Conservation (phyloP, 768 basidiomycete genomes). For the Podaxis mareebaensis region DNA sequence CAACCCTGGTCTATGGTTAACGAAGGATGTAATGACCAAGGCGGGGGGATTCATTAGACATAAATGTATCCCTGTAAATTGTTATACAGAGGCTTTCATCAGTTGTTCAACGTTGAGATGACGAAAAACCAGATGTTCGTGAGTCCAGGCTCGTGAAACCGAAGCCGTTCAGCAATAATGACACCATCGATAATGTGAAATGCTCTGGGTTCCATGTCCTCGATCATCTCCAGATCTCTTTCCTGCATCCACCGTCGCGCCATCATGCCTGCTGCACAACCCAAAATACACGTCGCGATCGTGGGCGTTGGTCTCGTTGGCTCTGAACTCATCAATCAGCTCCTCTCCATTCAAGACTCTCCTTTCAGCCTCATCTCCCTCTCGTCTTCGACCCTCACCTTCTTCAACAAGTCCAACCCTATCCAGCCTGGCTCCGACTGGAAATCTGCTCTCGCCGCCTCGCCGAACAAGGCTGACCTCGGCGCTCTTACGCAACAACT, state of each 20-base stretch:
- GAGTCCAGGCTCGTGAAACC: neutral
- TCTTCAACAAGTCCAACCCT: constrained; percentile 53
- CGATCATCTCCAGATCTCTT: constrained; percentile 11
- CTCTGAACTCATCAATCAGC: constrained; percentile 79
- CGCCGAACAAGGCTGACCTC: constrained; percentile 50
- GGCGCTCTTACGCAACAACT: constrained; percentile 47
- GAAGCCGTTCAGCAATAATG: neutral
- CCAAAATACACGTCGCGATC: constrained; percentile 63
- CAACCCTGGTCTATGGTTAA: no score
- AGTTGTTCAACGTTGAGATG: neutral
- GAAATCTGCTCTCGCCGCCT: constrained; percentile 39
- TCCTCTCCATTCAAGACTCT: constrained; percentile 58
- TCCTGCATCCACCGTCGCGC: neutral
- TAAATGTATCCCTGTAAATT: no score
- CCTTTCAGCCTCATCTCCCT: constrained; percentile 70
- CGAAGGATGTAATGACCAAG: no score
- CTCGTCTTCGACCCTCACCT: constrained; percentile 62
- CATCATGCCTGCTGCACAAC: constrained; percentile 25
- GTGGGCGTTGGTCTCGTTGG: constrained; percentile 95
- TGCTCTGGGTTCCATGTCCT: neutral
- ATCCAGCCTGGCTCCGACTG: constrained; percentile 35
- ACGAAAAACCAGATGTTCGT: neutral
- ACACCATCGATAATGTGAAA: constrained; percentile 8
- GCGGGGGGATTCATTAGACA: no score
- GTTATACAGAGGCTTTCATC: neutral